Conservation (phyloP, 345 rosid genomes). For the Capsella bursapastoris region DNA sequence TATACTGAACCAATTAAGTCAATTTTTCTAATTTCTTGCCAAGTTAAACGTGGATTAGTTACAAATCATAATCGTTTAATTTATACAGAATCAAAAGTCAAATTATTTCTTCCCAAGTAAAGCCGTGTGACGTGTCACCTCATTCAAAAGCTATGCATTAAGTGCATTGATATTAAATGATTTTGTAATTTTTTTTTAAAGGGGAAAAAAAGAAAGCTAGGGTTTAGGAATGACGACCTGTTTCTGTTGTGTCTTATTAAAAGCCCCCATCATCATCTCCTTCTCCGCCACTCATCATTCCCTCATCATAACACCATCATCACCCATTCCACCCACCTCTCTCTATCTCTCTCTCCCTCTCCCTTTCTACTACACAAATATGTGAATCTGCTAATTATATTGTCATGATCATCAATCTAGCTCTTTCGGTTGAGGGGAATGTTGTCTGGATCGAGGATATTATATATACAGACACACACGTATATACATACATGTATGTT, state of each 20-base stretch:
- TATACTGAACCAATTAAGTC: not conserved
- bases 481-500: not conserved
- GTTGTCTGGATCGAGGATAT: conserved; percentile 65
- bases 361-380: conserved; percentile 42
- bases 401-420: conserved; percentile 41
- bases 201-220: conserved; percentile 33
- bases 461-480: conserved; percentile 2
- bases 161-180: not conserved
- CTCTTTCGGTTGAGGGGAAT: conserved; percentile 62
- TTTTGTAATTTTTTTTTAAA: not conserved
- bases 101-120: not conserved
- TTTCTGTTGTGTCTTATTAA: conserved; percentile 40
- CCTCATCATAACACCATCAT: conserved; percentile 52
- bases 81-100: conserved; percentile 2
- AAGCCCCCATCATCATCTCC: conserved; percentile 37
- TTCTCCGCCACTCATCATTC: conserved; percentile 49
- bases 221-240: conserved; percentile 43
- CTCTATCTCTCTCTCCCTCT: conserved; percentile 38
- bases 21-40: not conserved
- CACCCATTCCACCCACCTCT: conserved; percentile 37
- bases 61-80: conserved; percentile 7
- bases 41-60: not conserved
- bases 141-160: conserved; percentile 29
- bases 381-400: conserved; percentile 15
- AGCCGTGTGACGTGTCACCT: conserved; percentile 26